A percentile compares a stretch with the other conserved stretches of the same genome.
phyloP scores from a whole-genome alignment of 345 rosid genomes.

The Cardamine resedifolia region DNA sequence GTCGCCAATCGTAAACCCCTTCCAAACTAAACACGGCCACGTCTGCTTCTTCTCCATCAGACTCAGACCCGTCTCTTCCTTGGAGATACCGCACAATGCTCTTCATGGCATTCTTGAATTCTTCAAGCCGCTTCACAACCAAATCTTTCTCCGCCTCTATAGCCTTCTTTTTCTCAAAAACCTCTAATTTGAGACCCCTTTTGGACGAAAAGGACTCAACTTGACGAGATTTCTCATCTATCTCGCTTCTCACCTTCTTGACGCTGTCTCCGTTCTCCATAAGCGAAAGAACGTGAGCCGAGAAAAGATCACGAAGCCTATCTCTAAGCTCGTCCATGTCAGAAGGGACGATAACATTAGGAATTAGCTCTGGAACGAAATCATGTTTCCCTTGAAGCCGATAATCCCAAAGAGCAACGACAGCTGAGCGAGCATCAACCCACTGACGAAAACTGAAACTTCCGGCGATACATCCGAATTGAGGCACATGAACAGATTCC shows the following conservation, averaged over 20 bases:
- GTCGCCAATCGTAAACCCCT: conserved; percentile 50
- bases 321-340: conserved; percentile 46
- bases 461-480: conserved; percentile 33
- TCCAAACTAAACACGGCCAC: conserved; percentile 44
- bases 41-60: not conserved
- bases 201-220: conserved; percentile 12
- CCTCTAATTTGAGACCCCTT: not conserved
- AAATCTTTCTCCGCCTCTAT: conserved; percentile 42
- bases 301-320: conserved; percentile 44
- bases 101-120: conserved; percentile 55
- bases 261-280: conserved; percentile 45
- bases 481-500: not conserved
- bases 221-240: conserved; percentile 33
- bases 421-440: conserved; percentile 46
- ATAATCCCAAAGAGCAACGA: conserved; percentile 44
- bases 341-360: conserved; percentile 42
- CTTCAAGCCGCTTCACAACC: conserved; percentile 48
- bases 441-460: conserved; percentile 44
- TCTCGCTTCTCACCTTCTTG: conserved; percentile 39
- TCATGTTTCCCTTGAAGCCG: conserved; percentile 44
- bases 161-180: conserved; percentile 36
- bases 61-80: conserved; percentile 27
- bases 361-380: conserved; percentile 35
- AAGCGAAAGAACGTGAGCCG: conserved; percentile 38
- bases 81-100: conserved; percentile 50